Base-by-base conservation (phyloP, 2,329 filamentous ascomycete genomes). In the Neopestalotiopsis sp. region DNA sequence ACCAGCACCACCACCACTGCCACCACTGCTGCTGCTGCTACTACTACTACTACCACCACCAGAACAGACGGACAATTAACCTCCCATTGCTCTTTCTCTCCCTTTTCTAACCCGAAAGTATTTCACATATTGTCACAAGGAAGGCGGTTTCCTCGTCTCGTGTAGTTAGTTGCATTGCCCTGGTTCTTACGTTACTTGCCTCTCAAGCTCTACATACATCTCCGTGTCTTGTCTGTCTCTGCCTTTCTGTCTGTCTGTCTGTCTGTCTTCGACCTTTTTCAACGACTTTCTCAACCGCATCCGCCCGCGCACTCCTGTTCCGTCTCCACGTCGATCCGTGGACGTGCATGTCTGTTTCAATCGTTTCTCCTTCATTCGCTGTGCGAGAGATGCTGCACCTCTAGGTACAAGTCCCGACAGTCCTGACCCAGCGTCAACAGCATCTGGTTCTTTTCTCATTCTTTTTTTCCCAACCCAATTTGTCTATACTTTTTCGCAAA, bases 281-380 rank as follows among this genome's bases (percentile, higher is more conserved):
- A 7, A 38, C 34, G 34, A 38, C 34, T 1, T 56, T 24, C 45
- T 24, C 49, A 17, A 56, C 17, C 20, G 49, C 20, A 56, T 24
- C 1, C 20, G 49, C 49, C 49, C 49, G 71, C 45, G 45, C 14
- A 24, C 59, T 40, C 32, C 59, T 62, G 59, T 30, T 40, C 59
- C 59, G 59, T 34, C 74, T 73, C 70, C 73, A 72, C 73, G 73
- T 73, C 72, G 73, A 73, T 71, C 73, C 71, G 73, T 74, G 72
- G 75, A 73, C 69, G 69, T 72, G 69, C 63, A 71, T 74, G 70
- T 73, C 75, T 77, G 74, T 74, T 74, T 71, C 70, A 73, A 72
- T 73, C 74, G 69, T 74, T 66, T 65, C 72, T 58, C 68, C 68
- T 72, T 70, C 70, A 70, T 69, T 70, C 70, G 70, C 71, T 61